Conservation (phyloP, 2,329 filamentous ascomycete species). For the Hymenoscyphus linearis region DNA sequence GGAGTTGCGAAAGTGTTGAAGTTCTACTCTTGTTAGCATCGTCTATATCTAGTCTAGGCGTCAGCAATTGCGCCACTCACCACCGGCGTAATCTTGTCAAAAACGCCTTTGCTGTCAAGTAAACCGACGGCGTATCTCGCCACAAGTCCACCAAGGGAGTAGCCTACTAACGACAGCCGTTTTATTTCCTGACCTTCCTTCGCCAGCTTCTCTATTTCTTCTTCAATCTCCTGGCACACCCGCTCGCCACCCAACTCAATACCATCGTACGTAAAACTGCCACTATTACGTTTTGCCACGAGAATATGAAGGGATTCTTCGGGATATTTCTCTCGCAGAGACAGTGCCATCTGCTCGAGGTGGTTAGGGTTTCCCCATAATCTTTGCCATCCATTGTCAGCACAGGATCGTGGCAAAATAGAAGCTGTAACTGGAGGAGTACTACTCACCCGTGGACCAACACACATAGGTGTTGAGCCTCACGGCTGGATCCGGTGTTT, state of each 20-base stretch:
- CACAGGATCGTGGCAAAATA: slow-evolving; percentile 2
- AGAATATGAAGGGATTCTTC: slow-evolving; percentile 64
- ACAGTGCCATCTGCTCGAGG: slow-evolving; percentile 61
- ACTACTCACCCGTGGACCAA: slow-evolving; percentile 59
- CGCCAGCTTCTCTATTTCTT: slow-evolving; percentile 52
- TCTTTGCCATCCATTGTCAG: slow-evolving; percentile 34
- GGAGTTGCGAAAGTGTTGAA: slow-evolving; percentile 90
- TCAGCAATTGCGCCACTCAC: slow-evolving; percentile 37
- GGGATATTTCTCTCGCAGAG: slow-evolving; percentile 55
- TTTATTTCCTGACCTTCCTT: slow-evolving; percentile 63
- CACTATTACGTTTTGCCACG: slow-evolving; percentile 66
- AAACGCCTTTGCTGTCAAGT: slow-evolving; percentile 71
- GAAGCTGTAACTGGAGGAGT: not conserved
- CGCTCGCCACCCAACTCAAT: slow-evolving; percentile 64
- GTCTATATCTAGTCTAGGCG: too few relatives aligned
- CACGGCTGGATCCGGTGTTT: slow-evolving; percentile 45
- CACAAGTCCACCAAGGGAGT: slow-evolving; percentile 83
- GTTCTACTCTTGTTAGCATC: slow-evolving; percentile 47
- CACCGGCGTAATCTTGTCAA: slow-evolving; percentile 75
- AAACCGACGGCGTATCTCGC: slow-evolving; percentile 82
- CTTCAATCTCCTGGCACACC: slow-evolving; percentile 61
- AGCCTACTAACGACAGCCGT: slow-evolving; percentile 83
- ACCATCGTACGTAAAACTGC: slow-evolving; percentile 67
- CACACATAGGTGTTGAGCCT: slow-evolving; percentile 68
- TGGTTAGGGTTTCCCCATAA: slow-evolving; percentile 78